A percentile compares a stretch with the other conserved stretches of the same genome.
Evolutionary conservation across 768 basidiomycete species (phyloP).

Genomic region (Lactarius trivialis): DNA sequence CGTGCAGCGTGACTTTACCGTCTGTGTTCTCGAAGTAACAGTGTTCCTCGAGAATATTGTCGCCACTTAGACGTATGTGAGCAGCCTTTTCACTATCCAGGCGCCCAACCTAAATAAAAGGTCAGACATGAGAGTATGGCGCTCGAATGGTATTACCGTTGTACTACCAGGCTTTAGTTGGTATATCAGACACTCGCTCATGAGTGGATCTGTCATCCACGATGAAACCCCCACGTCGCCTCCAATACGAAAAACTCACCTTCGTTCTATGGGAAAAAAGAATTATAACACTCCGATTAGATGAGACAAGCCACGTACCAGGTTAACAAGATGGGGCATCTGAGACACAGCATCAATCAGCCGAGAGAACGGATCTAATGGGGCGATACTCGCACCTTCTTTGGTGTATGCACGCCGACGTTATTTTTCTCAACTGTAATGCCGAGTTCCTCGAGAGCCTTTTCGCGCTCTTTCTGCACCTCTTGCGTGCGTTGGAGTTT

Average conservation of each 20-base stretch:
- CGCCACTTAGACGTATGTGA: slow-evolving; percentile 88
- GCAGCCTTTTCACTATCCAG: slow-evolving; percentile 74
- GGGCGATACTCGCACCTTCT: slow-evolving; percentile 47
- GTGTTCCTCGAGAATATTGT: slow-evolving; percentile 87
- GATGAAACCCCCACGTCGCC: not conserved
- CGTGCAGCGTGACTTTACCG: slow-evolving; percentile 77
- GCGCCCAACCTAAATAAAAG: slow-evolving; percentile 63
- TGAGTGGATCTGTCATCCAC: slow-evolving; percentile 66
- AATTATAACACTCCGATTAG: not conserved
- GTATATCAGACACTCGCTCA: slow-evolving; percentile 93
- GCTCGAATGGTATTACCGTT: slow-evolving; percentile 40
- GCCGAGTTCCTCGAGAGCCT: slow-evolving; percentile 94
- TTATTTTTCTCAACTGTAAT: slow-evolving; percentile 96
- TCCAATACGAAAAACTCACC: slow-evolving; percentile 12
- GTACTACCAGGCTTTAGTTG: slow-evolving; percentile 85
- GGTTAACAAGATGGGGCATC: slow-evolving; percentile 92
- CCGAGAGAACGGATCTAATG: not conserved
- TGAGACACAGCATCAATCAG: slow-evolving; percentile 28
- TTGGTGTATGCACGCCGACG: slow-evolving; percentile 96
- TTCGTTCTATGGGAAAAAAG: slow-evolving; percentile 18
- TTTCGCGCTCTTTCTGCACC: slow-evolving; percentile 95
- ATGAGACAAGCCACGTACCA: slow-evolving; percentile 48
- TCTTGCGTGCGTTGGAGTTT: slow-evolving; percentile 87
- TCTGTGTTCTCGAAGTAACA: slow-evolving; percentile 85
- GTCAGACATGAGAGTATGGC: slow-evolving; percentile 20